Conservation (phyloP, 257 asterid genomes). For the Petunia secreta region DNA sequence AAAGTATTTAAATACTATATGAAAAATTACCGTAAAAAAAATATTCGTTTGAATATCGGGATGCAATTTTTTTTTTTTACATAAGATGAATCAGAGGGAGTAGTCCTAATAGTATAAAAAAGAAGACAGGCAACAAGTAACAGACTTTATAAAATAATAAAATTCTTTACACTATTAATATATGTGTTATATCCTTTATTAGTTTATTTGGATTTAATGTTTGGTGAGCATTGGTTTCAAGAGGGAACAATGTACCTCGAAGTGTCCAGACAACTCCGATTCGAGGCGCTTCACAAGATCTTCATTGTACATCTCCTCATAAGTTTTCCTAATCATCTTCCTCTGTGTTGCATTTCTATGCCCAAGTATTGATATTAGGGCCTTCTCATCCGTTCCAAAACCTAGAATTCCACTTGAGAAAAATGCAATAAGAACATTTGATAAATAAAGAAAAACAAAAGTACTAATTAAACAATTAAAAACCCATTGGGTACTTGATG, state of each 20-base stretch:
- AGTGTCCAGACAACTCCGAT: slow-evolving; percentile 65
- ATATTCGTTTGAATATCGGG: too few relatives aligned
- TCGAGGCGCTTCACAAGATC: slow-evolving; percentile 78
- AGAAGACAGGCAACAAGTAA: too few relatives aligned
- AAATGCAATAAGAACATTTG: neutral
- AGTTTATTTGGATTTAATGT: too few relatives aligned
- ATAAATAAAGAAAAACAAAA: too few relatives aligned
- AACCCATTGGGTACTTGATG: too few relatives aligned
- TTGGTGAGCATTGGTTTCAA: neutral
- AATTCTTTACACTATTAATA: neutral
- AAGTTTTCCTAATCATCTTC: slow-evolving; percentile 60
- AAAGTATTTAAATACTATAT: too few relatives aligned
- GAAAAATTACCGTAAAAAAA: too few relatives aligned
- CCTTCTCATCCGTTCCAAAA: slow-evolving; percentile 82
- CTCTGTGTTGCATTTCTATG: slow-evolving; percentile 65
- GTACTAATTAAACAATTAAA: neutral
- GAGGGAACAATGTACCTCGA: slow-evolving; percentile 52
- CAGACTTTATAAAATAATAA: neutral
- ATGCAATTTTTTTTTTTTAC: too few relatives aligned
- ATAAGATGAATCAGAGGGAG: too few relatives aligned
- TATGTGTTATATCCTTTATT: too few relatives aligned
- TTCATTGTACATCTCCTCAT: slow-evolving; percentile 64
- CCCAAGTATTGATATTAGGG: slow-evolving; percentile 53
- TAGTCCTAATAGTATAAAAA: too few relatives aligned
- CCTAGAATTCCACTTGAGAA: slow-evolving; percentile 38